Base-by-base conservation (phyloP, 2,329 filamentous ascomycete species). In the Diaporthe batatas region DNA sequence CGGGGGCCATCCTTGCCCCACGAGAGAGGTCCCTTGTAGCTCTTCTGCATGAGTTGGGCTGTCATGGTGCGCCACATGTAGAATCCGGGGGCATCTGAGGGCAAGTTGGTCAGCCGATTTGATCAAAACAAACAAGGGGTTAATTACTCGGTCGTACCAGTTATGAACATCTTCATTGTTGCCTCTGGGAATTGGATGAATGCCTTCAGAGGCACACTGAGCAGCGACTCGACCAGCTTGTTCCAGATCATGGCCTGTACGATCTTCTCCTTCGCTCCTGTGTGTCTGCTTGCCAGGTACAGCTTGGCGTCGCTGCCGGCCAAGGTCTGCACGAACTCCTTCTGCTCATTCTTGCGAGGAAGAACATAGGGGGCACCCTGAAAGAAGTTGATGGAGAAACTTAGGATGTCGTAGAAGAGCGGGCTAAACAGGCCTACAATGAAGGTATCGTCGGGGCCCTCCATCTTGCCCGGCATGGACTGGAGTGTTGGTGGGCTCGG, bases 391-490 rank as follows among this genome's bases (percentile, higher is more conserved):
- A 2, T 0, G 1, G 11, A 12, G 5, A 65, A 65, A 29, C 6
- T 23, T 3, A 2, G 34, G 25, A 64, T 32, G 3, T 18, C 10
- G 42, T 64, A 49, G 23, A 8, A 44, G 7, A 62, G 57, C 0
- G 23, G 0, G 4, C 0, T 7, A 11, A 44, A 29, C 7, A 62
- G 18, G 10, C 0, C 0, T 0, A 0, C 2, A 16, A 62, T 44
- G 36, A 18, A 29, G 8, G 3, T 3, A 18, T 62, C 57, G 39
- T 62, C 57, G 3, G 36, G 57, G 0, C 57, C 57, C 2, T 62
- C 34, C 6, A 59, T n/a, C 36, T 6, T 44, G 34, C n/a, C n/a
- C 4, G 5, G 3, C 1, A 3, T 42, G 55, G 11, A 42, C 6
- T 25, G 34, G n/a, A 2, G 3, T 11, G 8, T 21, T 21, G 14